Base-by-base conservation (phyloP, 345 rosid species). In the Aquilaria yunnanensis region DNA sequence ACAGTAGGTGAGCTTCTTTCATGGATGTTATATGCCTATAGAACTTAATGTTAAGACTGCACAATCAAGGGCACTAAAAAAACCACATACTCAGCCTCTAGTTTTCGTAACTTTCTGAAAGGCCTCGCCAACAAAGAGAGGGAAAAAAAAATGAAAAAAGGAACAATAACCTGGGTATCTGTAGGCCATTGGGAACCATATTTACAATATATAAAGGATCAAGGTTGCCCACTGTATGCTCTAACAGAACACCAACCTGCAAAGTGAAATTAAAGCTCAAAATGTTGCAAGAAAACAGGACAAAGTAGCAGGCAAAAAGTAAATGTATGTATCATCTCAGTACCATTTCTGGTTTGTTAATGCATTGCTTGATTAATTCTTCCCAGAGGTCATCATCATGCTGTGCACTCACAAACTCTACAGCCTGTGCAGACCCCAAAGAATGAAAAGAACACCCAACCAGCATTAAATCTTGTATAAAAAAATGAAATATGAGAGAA, bases 321-420 rank as follows among this genome's bases (percentile, higher is more conserved):
- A 14, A 13, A 47, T 14, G 31, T 16, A 57, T 12, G 58, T 10
- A 34, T 49, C 4, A 9, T 62, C 51, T 60, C 57, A 53, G 46
- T 62, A 93, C 99, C 99, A 91, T 95, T 83, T 95, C 97, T 54
- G 99, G 96, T 78, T 87, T 91, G 83, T 91, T 66, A 60, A 95
- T 76, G 74, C 99, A 95, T 72, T 91, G 97, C 73, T 82, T 86
- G 73, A 95, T 87, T 74, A 95, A 74, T 74, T 95, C 99, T 84
- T 95, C 97, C 99, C 99, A 95, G 57, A 95, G 92, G 34, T 91
- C 97, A 74, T 95, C 99, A 68, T 95, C 96, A 62, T 95, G 97
- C 79, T 95, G 99, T 92, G 83, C 74, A 37, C 80, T 85, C 34
- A 95, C 99, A 74, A 91, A 95, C 77, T 95, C 99, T 64, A 95